These are phyloP conservation scores for Zymoseptoria pseudotritici DNA, from an alignment of 2,329 filamentous ascomycete species.

Conservation along the genomic window DNA sequence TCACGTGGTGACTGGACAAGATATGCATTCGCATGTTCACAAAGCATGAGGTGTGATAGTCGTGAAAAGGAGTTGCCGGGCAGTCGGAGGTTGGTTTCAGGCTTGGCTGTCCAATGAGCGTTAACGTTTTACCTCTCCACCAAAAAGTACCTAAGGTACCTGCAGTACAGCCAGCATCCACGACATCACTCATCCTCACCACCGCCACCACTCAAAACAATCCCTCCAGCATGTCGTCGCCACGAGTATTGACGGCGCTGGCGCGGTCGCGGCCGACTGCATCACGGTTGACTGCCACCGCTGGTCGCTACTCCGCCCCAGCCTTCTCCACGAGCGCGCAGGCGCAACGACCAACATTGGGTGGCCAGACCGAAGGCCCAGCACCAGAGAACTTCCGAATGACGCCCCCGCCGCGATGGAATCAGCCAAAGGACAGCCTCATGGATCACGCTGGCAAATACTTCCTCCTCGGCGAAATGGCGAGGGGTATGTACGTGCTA, in stretches of 20 bases:
- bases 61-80: not conserved
- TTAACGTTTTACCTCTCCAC: too few relatives aligned
- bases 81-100: not conserved
- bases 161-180: too few relatives aligned
- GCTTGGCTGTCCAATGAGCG: too few relatives aligned
- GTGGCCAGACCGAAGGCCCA: constrained; percentile 62
- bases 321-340: constrained; percentile 59
- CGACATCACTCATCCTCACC: constrained; percentile 10
- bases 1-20: too few relatives aligned
- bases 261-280: constrained; percentile 38
- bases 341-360: constrained; percentile 32
- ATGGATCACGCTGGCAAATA: constrained; percentile 83
- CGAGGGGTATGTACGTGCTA: constrained; percentile 94
- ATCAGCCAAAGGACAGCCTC: constrained; percentile 67
- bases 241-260: constrained; percentile 42
- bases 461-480: constrained; percentile 93
- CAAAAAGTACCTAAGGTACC: too few relatives aligned
- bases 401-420: constrained; percentile 66
- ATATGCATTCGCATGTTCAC: not conserved
- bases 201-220: constrained; percentile 21
- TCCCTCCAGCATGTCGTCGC: constrained; percentile 38
- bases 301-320: constrained; percentile 40
- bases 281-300: constrained; percentile 31
- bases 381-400: constrained; percentile 77
- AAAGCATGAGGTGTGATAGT: not conserved